phyloP scores from a whole-genome alignment of 2,329 filamentous ascomycete genomes.

The Penicillium sp. region DNA sequence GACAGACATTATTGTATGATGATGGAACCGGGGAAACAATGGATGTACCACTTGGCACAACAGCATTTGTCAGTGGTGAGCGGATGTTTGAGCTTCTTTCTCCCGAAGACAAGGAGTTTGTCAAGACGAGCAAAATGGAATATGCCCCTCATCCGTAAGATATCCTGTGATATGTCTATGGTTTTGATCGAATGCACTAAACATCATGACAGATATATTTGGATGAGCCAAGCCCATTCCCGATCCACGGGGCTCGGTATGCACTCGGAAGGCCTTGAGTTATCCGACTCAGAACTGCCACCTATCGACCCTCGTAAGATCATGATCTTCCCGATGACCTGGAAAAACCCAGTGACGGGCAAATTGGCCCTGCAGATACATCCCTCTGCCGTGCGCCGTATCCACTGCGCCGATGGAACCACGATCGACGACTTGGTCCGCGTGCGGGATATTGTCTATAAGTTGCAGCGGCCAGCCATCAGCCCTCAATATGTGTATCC shows the following conservation, averaged over 20 bases:
- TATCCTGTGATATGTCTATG: background rate
- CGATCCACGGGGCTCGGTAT: conserved; percentile 70
- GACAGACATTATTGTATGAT: conserved; percentile 70
- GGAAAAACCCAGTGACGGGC: conserved; percentile 72
- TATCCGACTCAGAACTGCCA: conserved; percentile 61
- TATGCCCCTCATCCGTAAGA: conserved; percentile 71
- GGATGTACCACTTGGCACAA: conserved; percentile 70
- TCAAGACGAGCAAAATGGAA: conserved; percentile 65
- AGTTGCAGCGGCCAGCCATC: conserved; percentile 70
- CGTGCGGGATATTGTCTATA: conserved; percentile 70
- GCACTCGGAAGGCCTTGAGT: conserved; percentile 64
- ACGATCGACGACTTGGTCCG: conserved; percentile 67
- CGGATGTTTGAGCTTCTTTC: conserved; percentile 68
- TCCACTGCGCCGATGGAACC: conserved; percentile 65
- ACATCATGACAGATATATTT: conserved; percentile 55
- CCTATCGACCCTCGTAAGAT: conserved; percentile 65
- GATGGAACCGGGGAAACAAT: conserved; percentile 67
- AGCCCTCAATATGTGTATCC: conserved; percentile 67
- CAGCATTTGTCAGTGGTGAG: conserved; percentile 71
- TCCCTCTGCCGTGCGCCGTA: conserved; percentile 67
- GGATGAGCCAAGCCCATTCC: conserved; percentile 71
- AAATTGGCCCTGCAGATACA: conserved; percentile 71
- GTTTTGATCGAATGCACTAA: background rate
- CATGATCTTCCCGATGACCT: conserved; percentile 72
- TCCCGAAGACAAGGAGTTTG: conserved; percentile 66